These are phyloP conservation scores for Bimuria novae-zelandiae DNA, from an alignment of 2,329 filamentous ascomycete species.

Conservation along the genomic window DNA sequence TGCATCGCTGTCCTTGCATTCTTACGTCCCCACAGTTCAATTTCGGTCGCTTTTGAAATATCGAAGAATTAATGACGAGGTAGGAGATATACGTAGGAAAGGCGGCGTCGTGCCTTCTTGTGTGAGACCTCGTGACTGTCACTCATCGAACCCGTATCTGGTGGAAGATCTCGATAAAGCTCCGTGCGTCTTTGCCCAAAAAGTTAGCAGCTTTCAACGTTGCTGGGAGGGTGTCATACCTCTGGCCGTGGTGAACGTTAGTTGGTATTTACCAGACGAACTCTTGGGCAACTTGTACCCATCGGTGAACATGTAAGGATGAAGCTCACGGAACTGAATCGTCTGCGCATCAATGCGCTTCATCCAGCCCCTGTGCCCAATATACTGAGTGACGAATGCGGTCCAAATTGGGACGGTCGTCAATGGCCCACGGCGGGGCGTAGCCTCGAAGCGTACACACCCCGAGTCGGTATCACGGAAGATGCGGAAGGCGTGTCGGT, in stretches of 20 bases:
- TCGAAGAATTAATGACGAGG: background rate
- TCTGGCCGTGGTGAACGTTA: constrained; percentile 40
- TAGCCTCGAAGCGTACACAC: constrained; percentile 61
- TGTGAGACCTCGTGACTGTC: background rate
- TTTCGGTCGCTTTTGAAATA: background rate
- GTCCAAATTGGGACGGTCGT: constrained; percentile 65
- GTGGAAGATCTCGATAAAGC: constrained; percentile 40
- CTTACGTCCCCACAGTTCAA: no score
- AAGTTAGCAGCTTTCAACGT: background rate
- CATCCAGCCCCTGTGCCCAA: constrained; percentile 55
- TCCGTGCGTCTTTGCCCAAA: constrained; percentile 27
- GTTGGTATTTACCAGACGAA: constrained; percentile 35
- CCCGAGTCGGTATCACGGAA: constrained; percentile 57
- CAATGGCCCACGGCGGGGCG: constrained; percentile 57
- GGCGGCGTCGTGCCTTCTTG: background rate
- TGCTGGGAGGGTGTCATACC: constrained; percentile 24
- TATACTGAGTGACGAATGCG: constrained; percentile 48
- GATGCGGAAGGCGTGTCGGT: constrained; percentile 60
- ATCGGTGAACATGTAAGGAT: constrained; percentile 58
- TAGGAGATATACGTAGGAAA: background rate
- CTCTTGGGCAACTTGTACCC: constrained; percentile 50
- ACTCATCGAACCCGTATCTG: constrained; percentile 25
- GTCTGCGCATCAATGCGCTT: constrained; percentile 48
- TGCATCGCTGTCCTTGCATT: no score
- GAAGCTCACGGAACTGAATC: constrained; percentile 56